Evolutionary conservation across 148 eudicot species (phyloP), one percentile per base, ranked within the genome.

Genomic region (Vaccinium myrtillus): DNA sequence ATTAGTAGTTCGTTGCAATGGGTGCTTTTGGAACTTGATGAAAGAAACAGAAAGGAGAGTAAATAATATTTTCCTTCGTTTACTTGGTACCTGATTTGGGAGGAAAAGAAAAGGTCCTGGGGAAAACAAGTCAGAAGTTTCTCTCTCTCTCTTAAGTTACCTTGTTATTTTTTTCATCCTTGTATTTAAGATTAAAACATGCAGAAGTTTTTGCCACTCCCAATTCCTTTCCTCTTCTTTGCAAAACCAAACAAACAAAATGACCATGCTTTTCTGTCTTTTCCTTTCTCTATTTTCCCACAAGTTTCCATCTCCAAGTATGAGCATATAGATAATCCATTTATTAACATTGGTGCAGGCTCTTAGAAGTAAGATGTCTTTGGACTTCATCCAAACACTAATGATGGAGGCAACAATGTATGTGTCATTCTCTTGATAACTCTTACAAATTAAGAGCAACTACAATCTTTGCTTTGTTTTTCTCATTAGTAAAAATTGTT

Each of bases 371-470:
- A 89, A 88, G 89, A 85, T 86, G 91, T 73, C 91, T 25, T 58
- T 93, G 86, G 94, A 88, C 74, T 91, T 88, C 81, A 86, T 93
- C 76, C 89, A 93, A 83, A 88, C 90, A 86, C 84, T 97, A 75
- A 87, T 93, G 49, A 80, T 78, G 46, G 98, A 93, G 91, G 96
- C 99, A 75, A 89, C 87, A 75, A 53, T 46, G 99, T 97, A 97
- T 84, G 92, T 73, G 81, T 85, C 83, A 81, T 61, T 83, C 46
- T 49, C 83, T 78, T 90, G 78, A 32, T 81, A 70, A 78, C 76
- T 75, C 12, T 48, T 70, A 53, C 16, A 23, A 54, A 59, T 79
- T 70, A 46, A 15, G 70, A 48, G 30, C 25, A 23, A 36, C 82
- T 46, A 67, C 78, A 69, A 30, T 23, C 75, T 82, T 86, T 75